Percentiles rank a stretch among this genome's conserved stretches.
Evolutionary conservation across 805 yeast species (phyloP).

Genomic region (Alloascoidea hylecoeti): DNA sequence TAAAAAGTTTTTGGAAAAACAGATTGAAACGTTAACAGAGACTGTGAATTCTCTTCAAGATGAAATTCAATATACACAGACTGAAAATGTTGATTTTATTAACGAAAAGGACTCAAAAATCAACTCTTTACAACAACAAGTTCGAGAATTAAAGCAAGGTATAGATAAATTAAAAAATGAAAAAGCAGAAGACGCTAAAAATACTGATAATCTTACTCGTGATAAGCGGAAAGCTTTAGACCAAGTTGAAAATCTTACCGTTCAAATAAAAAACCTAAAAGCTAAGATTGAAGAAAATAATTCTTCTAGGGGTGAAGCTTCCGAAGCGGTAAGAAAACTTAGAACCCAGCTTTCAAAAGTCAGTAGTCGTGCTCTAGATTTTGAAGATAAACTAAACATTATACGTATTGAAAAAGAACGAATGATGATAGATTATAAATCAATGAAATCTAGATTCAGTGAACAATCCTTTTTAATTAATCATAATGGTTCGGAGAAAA

Average conservation of each 20-base stretch:
- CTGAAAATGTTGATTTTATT: slow-evolving; percentile 8
- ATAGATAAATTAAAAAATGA: slow-evolving; percentile 8
- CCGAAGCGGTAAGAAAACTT: not conserved
- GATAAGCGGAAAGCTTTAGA: slow-evolving; percentile 13
- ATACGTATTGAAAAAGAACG: slow-evolving; percentile 14
- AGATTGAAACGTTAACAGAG: slow-evolving; percentile 5
- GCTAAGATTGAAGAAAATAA: not conserved
- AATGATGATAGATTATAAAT: slow-evolving; percentile 25
- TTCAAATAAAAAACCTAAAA: slow-evolving; percentile 9
- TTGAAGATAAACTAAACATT: slow-evolving; percentile 11
- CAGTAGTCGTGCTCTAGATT: slow-evolving; percentile 5
- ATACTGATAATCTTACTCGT: slow-evolving; percentile 10
- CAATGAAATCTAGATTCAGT: slow-evolving; percentile 33
- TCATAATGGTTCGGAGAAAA: slow-evolving; percentile 5
- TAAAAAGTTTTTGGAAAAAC: slow-evolving; percentile 8
- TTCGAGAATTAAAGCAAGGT: slow-evolving; percentile 8
- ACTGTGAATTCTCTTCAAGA: slow-evolving; percentile 3
- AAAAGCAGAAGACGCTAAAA: not conserved
- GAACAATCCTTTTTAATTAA: slow-evolving; percentile 21
- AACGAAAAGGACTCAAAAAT: slow-evolving; percentile 9
- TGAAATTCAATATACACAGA: slow-evolving; percentile 1
- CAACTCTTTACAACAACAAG: slow-evolving; percentile 20
- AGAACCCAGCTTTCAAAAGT: not conserved
- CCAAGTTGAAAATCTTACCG: slow-evolving; percentile 6
- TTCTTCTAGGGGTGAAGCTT: not conserved